Evolutionary conservation across 768 basidiomycete genomes (phyloP).

Genomic region (Suillus decipiens): DNA sequence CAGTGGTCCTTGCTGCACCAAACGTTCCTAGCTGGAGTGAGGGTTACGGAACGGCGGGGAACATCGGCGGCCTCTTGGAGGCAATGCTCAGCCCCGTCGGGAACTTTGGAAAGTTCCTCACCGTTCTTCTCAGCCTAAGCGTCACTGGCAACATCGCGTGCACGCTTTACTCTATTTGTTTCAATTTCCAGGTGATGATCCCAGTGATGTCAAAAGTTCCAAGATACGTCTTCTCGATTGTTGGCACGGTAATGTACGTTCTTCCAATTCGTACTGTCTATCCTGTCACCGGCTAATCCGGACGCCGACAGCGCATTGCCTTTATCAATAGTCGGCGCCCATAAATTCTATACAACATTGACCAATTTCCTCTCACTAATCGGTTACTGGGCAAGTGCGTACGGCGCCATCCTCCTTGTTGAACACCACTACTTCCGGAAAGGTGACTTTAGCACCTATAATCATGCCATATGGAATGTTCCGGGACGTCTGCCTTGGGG

Average conservation of each 20-base stretch:
- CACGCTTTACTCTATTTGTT: conserved; percentile 78
- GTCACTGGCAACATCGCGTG: conserved; percentile 81
- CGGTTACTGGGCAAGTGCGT: conserved; percentile 63
- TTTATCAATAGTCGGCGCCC: conserved; percentile 67
- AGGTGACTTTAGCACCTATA: conserved; percentile 50
- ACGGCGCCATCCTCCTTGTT: conserved; percentile 56
- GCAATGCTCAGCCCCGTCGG: conserved; percentile 63
- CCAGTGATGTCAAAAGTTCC: conserved; percentile 61
- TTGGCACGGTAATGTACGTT: conserved; percentile 69
- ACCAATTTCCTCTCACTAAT: conserved; percentile 70
- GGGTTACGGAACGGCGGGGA: conserved; percentile 55
- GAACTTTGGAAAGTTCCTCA: conserved; percentile 69
- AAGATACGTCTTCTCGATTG: conserved; percentile 66
- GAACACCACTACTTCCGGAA: conserved; percentile 71
- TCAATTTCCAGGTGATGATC: conserved; percentile 71
- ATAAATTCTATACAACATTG: conserved; percentile 62
- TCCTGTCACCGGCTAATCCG: conserved; percentile 14
- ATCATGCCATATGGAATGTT: conserved; percentile 52
- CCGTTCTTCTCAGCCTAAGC: conserved; percentile 73
- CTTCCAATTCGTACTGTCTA: not conserved
- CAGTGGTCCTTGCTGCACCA: conserved; percentile 58
- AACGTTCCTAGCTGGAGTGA: conserved; percentile 55
- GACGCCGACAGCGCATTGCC: conserved; percentile 54
- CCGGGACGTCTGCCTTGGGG: conserved; percentile 59
- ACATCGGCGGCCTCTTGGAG: conserved; percentile 62